Evolutionary conservation across 2,329 filamentous ascomycete genomes (phyloP).

Genomic region (Zymoseptoria passerinii): DNA sequence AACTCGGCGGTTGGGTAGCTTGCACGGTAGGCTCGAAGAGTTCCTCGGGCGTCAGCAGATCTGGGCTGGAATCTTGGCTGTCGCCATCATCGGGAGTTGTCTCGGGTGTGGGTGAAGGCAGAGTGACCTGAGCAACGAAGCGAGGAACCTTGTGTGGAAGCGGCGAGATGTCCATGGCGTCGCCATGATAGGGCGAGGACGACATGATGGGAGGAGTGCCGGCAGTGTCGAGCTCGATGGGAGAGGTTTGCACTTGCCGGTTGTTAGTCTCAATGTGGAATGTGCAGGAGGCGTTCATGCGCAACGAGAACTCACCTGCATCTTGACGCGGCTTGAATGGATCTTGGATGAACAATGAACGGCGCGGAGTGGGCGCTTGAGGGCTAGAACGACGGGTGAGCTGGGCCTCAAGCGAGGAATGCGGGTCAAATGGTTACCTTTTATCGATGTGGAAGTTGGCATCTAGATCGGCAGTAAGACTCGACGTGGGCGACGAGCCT

Average conservation of each 20-base stretch:
- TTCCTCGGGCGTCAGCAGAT: conserved; percentile 27
- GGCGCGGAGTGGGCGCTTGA: conserved; percentile 70
- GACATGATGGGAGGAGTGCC: conserved; percentile 71
- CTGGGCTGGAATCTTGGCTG: conserved; percentile 24
- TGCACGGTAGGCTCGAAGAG: conserved; percentile 5
- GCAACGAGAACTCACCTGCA: conserved; percentile 24
- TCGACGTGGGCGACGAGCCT: conserved; percentile 86
- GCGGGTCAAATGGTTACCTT: conserved; percentile 54
- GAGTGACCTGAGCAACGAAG: conserved; percentile 51
- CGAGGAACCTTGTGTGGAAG: conserved; percentile 73
- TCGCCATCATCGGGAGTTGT: conserved; percentile 36
- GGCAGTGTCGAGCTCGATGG: conserved; percentile 54
- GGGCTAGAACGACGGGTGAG: conserved; percentile 54
- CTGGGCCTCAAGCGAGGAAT: conserved; percentile 25
- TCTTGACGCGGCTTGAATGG: conserved; percentile 47
- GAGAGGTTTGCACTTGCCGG: conserved; percentile 35
- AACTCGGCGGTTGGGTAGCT: conserved; percentile 1
- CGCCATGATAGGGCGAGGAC: conserved; percentile 72
- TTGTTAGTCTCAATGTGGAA: conserved; percentile 10
- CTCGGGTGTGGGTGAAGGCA: conserved; percentile 64
- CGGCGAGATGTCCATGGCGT: conserved; percentile 90
- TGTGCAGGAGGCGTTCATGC: conserved; percentile 24
- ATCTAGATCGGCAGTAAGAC: conserved; percentile 85
- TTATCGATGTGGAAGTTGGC: conserved; percentile 96
- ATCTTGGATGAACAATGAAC: conserved; percentile 72